Base-by-base conservation (phyloP, 495 filamentous ascomycete species). In the Talaromyces borbonicus region DNA sequence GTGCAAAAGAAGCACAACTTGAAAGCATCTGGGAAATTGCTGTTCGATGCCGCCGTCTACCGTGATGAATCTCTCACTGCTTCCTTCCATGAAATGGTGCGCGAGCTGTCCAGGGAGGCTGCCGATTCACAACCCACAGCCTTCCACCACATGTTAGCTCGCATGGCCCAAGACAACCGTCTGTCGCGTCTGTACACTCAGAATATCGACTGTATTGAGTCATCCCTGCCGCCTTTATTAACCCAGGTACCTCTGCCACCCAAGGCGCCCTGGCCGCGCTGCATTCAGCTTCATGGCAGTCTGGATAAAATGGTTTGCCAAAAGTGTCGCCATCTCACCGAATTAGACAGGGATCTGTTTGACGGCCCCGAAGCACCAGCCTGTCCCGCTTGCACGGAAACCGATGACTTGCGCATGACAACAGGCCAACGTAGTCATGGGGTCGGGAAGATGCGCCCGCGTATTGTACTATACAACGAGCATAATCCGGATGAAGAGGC, bases 21-120 rank as follows among this genome's bases (percentile, higher is more conserved):
- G 23, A 96, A 93, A 62, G 80, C 85, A 18, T 94, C 90, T 0
- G 92, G 92, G 20, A 96, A 98, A 65, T 81, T 94, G 53, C 75
- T 98, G 2, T 97, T 98, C 53, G 92, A 98, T 69, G 92, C 92
- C 39, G 93, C 90, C 2, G 92, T 98, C 48, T 98, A 97, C 66
- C 85, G 85, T 55, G 83, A 90, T 67, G 85, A 95, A 55, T 73
- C 75, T 7, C 80, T 89, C 26, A 97, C 90, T 9, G 79, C 78
- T 5, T 84, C 82, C 3, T 98, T 98, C 69, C 93, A 97, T 62
- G 80, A 82, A 57, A 94, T 98, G 90, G 87, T 98, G 47, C 85
- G 90, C 54, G 78, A 83, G 56, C 74, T 97, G 47, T 87, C 88
- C 24, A 67, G 82, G 32, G 67, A 86, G 59, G 85, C 82, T 9